phyloP scores from a whole-genome alignment of 495 filamentous ascomycete species.

The Hyaloscypha hepaticicola region DNA sequence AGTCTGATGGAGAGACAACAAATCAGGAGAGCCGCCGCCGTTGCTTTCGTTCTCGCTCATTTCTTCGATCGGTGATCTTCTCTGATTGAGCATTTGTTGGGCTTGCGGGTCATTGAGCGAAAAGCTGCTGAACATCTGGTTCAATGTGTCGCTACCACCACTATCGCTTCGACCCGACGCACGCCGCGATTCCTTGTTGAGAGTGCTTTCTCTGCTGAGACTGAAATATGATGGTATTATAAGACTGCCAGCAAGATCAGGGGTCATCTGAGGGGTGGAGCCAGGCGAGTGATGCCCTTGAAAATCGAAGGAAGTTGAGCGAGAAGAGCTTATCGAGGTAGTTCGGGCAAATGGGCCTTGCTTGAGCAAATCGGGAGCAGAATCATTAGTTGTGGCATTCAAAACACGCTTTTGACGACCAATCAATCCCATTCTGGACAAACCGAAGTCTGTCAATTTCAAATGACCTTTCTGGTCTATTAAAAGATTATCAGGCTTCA shows the following conservation, averaged over 20 bases:
- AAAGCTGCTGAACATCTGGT: constrained; percentile 80
- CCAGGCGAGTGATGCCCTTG: constrained; percentile 75
- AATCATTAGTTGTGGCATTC: constrained; percentile 71
- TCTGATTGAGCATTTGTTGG: constrained; percentile 38
- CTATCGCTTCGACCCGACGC: constrained; percentile 92
- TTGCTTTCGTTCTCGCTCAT: constrained; percentile 57
- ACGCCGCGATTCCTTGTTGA: constrained; percentile 73
- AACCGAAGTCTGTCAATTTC: constrained; percentile 95
- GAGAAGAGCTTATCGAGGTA: constrained; percentile 83
- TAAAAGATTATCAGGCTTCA: constrained; percentile 96
- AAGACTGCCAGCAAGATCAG: constrained; percentile 64
- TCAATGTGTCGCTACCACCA: constrained; percentile 79
- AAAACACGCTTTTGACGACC: constrained; percentile 92
- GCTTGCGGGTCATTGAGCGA: constrained; percentile 65
- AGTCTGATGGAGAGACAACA: constrained; percentile 60
- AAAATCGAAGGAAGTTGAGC: constrained; percentile 94
- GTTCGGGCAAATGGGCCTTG: constrained; percentile 86
- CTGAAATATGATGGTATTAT: constrained; percentile 93
- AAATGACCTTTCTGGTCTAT: constrained; percentile 97
- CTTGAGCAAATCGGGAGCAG: constrained; percentile 86
- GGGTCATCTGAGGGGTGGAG: constrained; percentile 84
- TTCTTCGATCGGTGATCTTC: constrained; percentile 60
- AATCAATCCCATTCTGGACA: constrained; percentile 95
- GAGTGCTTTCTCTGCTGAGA: constrained; percentile 62
- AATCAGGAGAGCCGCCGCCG: constrained; percentile 64